Percentiles rank a stretch among this genome's conserved stretches.
Conservation (phyloP, 2,329 filamentous ascomycete genomes). For the Chaetomiaceae sp. region DNA sequence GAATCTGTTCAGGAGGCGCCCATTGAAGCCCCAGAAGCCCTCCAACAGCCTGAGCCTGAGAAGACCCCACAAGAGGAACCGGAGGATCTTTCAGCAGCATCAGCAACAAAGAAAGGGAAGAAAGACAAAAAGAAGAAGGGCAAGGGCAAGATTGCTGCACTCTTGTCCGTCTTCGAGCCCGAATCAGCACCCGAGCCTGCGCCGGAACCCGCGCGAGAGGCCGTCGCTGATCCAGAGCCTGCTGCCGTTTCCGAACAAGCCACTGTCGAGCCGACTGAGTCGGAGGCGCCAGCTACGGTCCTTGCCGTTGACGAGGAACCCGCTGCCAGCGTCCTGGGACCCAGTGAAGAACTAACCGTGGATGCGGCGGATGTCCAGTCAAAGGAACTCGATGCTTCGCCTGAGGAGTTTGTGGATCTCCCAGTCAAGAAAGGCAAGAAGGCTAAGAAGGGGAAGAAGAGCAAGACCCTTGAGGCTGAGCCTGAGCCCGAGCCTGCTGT, state of each 20-base stretch:
- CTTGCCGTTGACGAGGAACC: background rate
- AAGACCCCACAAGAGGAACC: background rate
- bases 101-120: too few relatives aligned
- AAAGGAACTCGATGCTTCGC: background rate
- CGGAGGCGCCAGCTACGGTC: background rate
- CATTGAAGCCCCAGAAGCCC: background rate
- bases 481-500: background rate
- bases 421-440: background rate
- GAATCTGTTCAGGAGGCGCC: background rate
- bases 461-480: conserved; percentile 1
- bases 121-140: conserved; percentile 31
- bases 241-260: background rate
- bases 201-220: conserved; percentile 4
- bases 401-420: background rate
- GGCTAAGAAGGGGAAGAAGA: conserved; percentile 1
- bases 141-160: conserved; percentile 21
- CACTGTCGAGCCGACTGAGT: background rate
- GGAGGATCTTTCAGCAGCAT: conserved; percentile 7
- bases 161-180: background rate
- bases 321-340: background rate
- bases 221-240: background rate
- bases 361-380: background rate
- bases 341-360: background rate
- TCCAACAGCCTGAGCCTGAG: background rate
- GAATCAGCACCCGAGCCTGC: background rate